Percentiles rank a stretch among this genome's conserved stretches.
phyloP scores from a whole-genome alignment of 495 filamentous ascomycete genomes.

The Aspergillus diversus region DNA sequence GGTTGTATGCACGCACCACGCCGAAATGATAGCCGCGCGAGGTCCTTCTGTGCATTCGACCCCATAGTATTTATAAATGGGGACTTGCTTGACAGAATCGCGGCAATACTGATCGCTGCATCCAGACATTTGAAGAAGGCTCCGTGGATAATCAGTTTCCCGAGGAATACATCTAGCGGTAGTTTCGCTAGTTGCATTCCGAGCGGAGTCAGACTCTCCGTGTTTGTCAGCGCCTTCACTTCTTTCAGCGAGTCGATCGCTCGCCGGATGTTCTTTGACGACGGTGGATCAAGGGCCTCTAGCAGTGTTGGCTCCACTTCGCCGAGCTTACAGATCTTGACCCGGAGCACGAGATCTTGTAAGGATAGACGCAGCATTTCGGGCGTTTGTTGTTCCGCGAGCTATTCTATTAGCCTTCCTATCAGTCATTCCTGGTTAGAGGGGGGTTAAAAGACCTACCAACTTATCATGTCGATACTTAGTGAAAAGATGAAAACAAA shows the following conservation, averaged over 20 bases:
- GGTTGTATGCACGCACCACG: slow-evolving; percentile 45
- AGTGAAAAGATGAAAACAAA: slow-evolving; percentile 96
- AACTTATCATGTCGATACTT: slow-evolving; percentile 76
- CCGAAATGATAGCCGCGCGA: slow-evolving; percentile 74
- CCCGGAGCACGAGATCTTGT: slow-evolving; percentile 92
- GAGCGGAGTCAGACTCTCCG: slow-evolving; percentile 83
- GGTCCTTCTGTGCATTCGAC: slow-evolving; percentile 76
- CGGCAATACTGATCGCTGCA: slow-evolving; percentile 85
- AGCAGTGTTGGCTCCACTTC: slow-evolving; percentile 85
- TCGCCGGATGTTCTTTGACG: slow-evolving; percentile 84
- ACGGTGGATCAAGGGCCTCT: slow-evolving; percentile 90
- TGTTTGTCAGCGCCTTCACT: slow-evolving; percentile 80
- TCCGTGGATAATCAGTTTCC: slow-evolving; percentile 86
- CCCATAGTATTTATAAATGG: slow-evolving; percentile 88
- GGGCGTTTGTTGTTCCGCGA: slow-evolving; percentile 89
- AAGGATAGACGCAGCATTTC: slow-evolving; percentile 93
- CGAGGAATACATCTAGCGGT: slow-evolving; percentile 90
- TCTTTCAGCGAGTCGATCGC: slow-evolving; percentile 92
- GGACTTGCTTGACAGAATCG: slow-evolving; percentile 91
- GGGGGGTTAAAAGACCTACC: slow-evolving; percentile 29
- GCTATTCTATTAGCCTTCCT: slow-evolving; percentile 39
- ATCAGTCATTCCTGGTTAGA: background rate
- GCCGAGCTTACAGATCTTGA: slow-evolving; percentile 95
- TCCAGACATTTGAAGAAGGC: slow-evolving; percentile 88
- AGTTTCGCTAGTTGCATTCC: slow-evolving; percentile 84